phyloP scores from a whole-genome alignment of 306 rosid genomes.

The Sphenostylis stenocarpa region DNA sequence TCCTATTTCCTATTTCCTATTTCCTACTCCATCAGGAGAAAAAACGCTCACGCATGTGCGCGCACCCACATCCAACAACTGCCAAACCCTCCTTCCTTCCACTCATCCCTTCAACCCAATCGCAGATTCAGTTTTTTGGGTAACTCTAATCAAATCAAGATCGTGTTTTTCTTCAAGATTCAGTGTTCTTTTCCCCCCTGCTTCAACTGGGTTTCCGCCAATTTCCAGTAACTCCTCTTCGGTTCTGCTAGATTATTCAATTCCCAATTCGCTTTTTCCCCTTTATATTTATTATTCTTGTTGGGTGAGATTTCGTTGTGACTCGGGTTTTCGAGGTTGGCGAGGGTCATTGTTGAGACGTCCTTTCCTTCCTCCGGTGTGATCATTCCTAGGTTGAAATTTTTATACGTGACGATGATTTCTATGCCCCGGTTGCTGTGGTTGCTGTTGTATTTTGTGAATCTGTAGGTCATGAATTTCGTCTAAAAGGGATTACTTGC shows the following conservation, averaged over 20 bases:
- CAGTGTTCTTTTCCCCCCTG: not conserved
- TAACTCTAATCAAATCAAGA: constrained; percentile 28
- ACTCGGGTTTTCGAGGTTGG: constrained; percentile 39
- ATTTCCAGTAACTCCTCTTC: constrained; percentile 38
- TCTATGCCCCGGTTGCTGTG: constrained; percentile 9
- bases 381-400: constrained; percentile 35
- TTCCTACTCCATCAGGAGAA: not conserved
- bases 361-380: constrained; percentile 22
- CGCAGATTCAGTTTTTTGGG: constrained; percentile 27
- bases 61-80: constrained; percentile 7
- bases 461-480: constrained; percentile 26
- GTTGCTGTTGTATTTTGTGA: not conserved
- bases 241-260: constrained; percentile 26
- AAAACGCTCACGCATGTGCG: constrained; percentile 20
- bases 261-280: constrained; percentile 24
- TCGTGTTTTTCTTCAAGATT: constrained; percentile 28
- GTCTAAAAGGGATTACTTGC: constrained; percentile 30
- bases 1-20: not conserved
- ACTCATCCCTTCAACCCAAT: constrained; percentile 24
- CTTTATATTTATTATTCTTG: constrained; percentile 8
- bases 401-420: constrained; percentile 23
- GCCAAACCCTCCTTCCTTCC: constrained; percentile 34
- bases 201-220: constrained; percentile 46
- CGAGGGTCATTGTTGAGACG: constrained; percentile 15
- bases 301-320: constrained; percentile 31